Conservation (phyloP, 2,329 filamentous ascomycete species). For the Zymoseptoria ardabiliae region DNA sequence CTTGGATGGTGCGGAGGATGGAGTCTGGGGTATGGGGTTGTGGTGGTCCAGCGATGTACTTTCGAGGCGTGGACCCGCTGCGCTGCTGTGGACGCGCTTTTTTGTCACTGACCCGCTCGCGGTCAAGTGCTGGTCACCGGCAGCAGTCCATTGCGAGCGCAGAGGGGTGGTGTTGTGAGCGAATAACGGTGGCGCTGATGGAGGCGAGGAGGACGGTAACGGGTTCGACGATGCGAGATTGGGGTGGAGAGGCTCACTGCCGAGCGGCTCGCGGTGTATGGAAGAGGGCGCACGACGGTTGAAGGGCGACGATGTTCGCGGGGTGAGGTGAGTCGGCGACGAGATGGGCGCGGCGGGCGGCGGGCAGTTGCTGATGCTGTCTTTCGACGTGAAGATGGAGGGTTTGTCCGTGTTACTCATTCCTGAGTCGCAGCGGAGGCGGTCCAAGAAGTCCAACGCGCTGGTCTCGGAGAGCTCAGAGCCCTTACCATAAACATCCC, state of each 20-base stretch:
- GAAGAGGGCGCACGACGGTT: slow-evolving; percentile 3
- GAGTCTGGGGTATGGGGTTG: slow-evolving; percentile 3
- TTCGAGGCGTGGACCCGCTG: background rate
- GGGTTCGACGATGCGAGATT: background rate
- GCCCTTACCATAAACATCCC: background rate
- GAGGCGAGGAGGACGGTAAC: background rate
- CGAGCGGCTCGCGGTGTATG: background rate
- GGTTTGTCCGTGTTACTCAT: slow-evolving; percentile 14
- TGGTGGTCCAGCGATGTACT: slow-evolving; percentile 4
- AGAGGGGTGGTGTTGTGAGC: background rate
- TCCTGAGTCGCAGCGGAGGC: slow-evolving; percentile 2
- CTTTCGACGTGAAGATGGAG: slow-evolving; percentile 16
- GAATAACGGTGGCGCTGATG: background rate
- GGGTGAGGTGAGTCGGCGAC: slow-evolving; percentile 2
- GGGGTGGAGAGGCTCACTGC: no score
- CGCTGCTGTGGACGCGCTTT: background rate
- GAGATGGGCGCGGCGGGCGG: slow-evolving; percentile 1
- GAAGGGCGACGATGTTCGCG: slow-evolving; percentile 15
- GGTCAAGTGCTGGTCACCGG: slow-evolving; percentile 6
- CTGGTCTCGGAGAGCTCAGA: no score
- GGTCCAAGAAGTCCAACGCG: background rate
- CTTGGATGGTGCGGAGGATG: slow-evolving; percentile 8
- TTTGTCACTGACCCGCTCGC: background rate
- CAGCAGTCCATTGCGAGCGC: slow-evolving; percentile 12
- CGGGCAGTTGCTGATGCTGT: slow-evolving; percentile 6